Base-by-base conservation (phyloP, 768 basidiomycete species). In the Amanita phalloides region DNA sequence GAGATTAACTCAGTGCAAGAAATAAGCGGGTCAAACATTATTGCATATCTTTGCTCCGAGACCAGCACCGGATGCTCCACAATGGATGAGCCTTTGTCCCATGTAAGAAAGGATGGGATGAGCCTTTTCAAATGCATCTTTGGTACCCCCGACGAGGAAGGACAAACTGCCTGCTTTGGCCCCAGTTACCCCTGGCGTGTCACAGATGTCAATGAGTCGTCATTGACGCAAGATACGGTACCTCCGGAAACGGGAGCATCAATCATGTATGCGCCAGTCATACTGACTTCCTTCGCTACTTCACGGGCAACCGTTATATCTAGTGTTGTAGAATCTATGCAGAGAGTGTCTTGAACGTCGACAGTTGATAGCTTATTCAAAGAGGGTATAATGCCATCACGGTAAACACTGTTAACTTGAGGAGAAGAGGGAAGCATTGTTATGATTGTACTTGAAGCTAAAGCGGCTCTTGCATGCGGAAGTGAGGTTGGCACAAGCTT, bases 201-300 rank as follows among this genome's bases (percentile, higher is more conserved):
- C 6, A 30, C 28, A 30, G 1, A 36, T 17, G 17, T 17, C 17
- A 17, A 17, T 50, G 52, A 45, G 48, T 47, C 17, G 23, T 51
- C 39, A 35, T 32, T 28, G 10, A 32, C 20, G 26, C 26, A 33
- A 21, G 14, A 49, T 32, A 37, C 66, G 79, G 50, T 62, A 86
- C 90, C 93, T 51, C 94, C 94, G 45, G 90, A 93, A 1, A 97
- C 93, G 2, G 94, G 94, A 4, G 94, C 92, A 62, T 97, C 94
- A 20, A 96, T 74, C 81, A 96, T 91, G 37, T 67, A 67, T 6
- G 83, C 89, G 23, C 86, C 83, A 25, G 73, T 67, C 11, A 60
- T 53, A 8, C 67, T 69, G 1, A 88, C 77, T 21, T 73, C 67
- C 8, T 62, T 54, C 0, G 90, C 78, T 9, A 94, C 80, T 28